These are phyloP conservation scores for Paragyromitra xinjiangensis DNA, from an alignment of 495 filamentous ascomycete genomes.

Conservation along the genomic window DNA sequence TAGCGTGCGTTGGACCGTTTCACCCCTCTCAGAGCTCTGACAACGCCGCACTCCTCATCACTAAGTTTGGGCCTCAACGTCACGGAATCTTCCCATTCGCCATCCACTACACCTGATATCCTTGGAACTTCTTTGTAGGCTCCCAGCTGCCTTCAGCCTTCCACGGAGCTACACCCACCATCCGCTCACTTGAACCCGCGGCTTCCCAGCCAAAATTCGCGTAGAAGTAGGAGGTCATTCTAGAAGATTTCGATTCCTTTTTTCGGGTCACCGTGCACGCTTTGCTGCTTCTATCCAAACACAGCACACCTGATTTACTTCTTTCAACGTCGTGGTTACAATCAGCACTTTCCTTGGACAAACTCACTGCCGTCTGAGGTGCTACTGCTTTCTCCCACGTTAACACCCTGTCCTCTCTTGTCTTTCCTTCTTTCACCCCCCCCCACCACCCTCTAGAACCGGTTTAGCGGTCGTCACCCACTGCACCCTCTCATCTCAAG, in stretches of 20 bases:
- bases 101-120: conserved; percentile 37
- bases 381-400: conserved; percentile 26
- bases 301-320: conserved; percentile 36
- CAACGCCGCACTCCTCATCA: conserved; percentile 47
- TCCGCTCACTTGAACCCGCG: conserved; percentile 21
- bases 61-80: conserved; percentile 38
- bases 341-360: conserved; percentile 16
- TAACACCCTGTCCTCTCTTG: conserved; percentile 27
- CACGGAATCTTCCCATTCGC: conserved; percentile 37
- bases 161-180: conserved; percentile 23
- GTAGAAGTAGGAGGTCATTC: conserved; percentile 46
- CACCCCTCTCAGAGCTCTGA: conserved; percentile 41
- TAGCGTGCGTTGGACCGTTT: conserved; percentile 57
- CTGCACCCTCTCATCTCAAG: conserved; percentile 58
- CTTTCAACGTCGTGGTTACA: conserved; percentile 16
- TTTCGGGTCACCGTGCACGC: conserved; percentile 25
- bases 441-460: conserved; percentile 17
- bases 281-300: conserved; percentile 20
- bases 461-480: conserved; percentile 57
- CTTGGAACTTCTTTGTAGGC: conserved; percentile 26
- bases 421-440: conserved; percentile 21
- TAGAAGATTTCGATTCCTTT: conserved; percentile 41
- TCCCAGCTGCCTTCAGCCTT: conserved; percentile 24
- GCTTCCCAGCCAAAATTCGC: conserved; percentile 36
- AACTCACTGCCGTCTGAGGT: conserved; percentile 20